These are phyloP conservation scores for Suillus placidus DNA, from an alignment of 768 basidiomycete species.

Conservation along the genomic window DNA sequence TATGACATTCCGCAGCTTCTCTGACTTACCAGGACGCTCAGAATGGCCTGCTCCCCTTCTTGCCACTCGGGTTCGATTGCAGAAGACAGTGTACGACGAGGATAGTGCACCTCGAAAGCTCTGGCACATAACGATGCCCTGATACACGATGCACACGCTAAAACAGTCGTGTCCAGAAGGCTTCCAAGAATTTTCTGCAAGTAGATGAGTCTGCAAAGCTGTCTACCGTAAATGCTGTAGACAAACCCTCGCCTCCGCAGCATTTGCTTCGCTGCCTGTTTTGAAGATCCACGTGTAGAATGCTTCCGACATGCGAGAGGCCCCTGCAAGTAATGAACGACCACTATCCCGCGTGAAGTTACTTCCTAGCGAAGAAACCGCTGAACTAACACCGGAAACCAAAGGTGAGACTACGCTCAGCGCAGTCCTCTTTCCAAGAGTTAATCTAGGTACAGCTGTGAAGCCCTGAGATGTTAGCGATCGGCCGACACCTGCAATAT, in stretches of 20 bases:
- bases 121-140: conserved; percentile 49
- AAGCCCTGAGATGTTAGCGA: conserved; percentile 1
- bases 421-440: conserved; percentile 25
- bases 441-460: conserved; percentile 30
- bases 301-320: conserved; percentile 19
- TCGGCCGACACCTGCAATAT: background rate
- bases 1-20: background rate
- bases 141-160: conserved; percentile 41
- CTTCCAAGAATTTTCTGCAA: conserved; percentile 30
- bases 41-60: conserved; percentile 42
- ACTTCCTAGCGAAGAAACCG: conserved; percentile 23
- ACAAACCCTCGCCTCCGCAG: conserved; percentile 26
- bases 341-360: conserved; percentile 19
- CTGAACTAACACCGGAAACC: conserved; percentile 15
- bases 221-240: background rate
- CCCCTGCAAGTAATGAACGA: conserved; percentile 23
- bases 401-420: conserved; percentile 26
- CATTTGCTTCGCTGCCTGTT: conserved; percentile 1
- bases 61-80: conserved; percentile 39
- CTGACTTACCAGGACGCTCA: conserved; percentile 43
- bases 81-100: conserved; percentile 45
- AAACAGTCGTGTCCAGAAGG: conserved; percentile 41
- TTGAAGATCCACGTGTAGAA: conserved; percentile 21
- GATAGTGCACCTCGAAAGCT: conserved; percentile 47
- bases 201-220: background rate